These are phyloP conservation scores for Boletus tylopilopsis DNA, from an alignment of 768 basidiomycete species.

Conservation along the genomic window DNA sequence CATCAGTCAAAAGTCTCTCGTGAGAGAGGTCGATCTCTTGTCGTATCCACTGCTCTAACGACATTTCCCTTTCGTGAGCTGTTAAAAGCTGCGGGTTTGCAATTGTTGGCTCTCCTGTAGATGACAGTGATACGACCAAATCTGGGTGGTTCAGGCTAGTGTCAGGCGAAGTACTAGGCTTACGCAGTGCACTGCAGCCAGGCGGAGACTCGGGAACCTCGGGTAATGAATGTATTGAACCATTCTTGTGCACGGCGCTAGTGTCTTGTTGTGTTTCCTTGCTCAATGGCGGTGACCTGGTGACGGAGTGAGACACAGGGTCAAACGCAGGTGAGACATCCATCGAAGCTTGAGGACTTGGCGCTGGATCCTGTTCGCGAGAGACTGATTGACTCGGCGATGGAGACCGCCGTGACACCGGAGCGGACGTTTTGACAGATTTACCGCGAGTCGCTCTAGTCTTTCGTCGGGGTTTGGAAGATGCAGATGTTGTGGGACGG, in stretches of 20 bases:
- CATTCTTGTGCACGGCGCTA: background rate
- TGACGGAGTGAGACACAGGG: background rate
- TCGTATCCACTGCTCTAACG: constrained; percentile 80
- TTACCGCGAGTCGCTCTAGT: constrained; percentile 18
- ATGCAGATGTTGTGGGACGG: constrained; percentile 18
- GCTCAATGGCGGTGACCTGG: background rate
- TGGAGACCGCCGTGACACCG: constrained; percentile 10
- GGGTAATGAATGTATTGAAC: background rate
- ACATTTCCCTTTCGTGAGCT: constrained; percentile 65
- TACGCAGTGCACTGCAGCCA: background rate
- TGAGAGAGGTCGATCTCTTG: constrained; percentile 70
- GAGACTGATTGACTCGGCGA: constrained; percentile 8
- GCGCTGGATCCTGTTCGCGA: background rate
- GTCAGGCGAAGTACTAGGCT: background rate
- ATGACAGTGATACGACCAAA: constrained; percentile 13
- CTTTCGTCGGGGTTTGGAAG: constrained; percentile 26
- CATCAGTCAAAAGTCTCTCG: constrained; percentile 53
- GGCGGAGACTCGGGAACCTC: background rate
- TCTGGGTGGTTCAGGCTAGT: background rate
- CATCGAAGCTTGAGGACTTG: background rate
- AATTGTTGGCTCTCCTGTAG: constrained; percentile 10
- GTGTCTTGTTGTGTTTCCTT: background rate
- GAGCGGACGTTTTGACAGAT: constrained; percentile 17
- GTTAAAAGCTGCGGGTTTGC: constrained; percentile 18
- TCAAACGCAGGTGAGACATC: background rate